Base-by-base conservation (phyloP, 1,284 basidiomycete genomes). In the Cryptococcus amylolentus region DNA sequence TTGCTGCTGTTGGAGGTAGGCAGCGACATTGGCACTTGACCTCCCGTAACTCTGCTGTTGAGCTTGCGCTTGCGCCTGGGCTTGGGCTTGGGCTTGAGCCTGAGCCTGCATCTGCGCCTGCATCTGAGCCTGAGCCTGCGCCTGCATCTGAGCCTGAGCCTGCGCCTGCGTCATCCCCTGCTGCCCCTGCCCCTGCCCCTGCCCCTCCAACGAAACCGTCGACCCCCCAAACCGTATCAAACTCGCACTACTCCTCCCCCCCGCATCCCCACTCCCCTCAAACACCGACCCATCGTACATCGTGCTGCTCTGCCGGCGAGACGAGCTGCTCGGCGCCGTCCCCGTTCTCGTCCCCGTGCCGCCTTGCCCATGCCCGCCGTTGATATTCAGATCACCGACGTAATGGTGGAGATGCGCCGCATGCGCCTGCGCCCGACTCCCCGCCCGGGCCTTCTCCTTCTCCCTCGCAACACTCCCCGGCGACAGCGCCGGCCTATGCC, bases 401-500 rank as follows among this genome's bases (percentile, higher is more conserved):
- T 55, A 62, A 31, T 60, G 61, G 27, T 64, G 60, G 7, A 35
- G 44, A 18, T 49, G 54, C 20, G 39, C 38, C 16, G 27, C 31
- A 20, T 31, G 35, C 27, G 45, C 41, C 37, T 47, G 46, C 9
- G 45, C 31, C 10, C 28, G 49, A 14, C 14, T 23, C 9, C 42
- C 12, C 35, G 31, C 52, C 37, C 12, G 5, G 26, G 8, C 40
- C 42, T 23, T 42, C 27, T 18, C 45, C 37, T 44, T 27, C 31
- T 38, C 27, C 38, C 27, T 49, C 44, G 43, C 7, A 20, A 44
- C 1, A n/a, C 23, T 35, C 14, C 27, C 44, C 20, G 64, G 60
- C 14, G 63, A 53, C 2, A 46, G 42, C 37, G 61, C 53, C 27
- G 62, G 58, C 31, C 75, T 66, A 51, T 68, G 60, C 16, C 76